Percentiles rank a stretch among this genome's conserved stretches.
Evolutionary conservation across 2,329 filamentous ascomycete species (phyloP).

Genomic region (Plectosphaerella sp.): DNA sequence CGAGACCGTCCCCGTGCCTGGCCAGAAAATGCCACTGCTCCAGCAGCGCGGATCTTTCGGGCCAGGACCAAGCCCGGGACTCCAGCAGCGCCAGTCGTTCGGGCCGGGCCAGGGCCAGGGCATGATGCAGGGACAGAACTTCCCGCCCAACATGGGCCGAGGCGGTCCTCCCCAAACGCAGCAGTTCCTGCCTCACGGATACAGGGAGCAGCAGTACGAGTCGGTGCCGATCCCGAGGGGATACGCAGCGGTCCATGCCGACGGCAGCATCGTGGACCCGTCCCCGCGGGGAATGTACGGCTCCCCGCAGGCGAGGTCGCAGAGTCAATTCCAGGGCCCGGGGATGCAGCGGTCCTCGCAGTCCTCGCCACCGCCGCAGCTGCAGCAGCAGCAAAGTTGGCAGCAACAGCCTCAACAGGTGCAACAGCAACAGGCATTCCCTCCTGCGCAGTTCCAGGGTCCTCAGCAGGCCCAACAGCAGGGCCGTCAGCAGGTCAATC

Average conservation of each 20-base stretch:
- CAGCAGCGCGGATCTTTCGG: neutral
- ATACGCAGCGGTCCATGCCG: slow-evolving; percentile 31
- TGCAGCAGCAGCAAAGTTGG: neutral
- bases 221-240: slow-evolving; percentile 30
- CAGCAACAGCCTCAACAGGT: slow-evolving; percentile 3
- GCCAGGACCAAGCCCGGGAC: neutral
- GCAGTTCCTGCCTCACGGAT: neutral
- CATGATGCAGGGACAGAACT: neutral
- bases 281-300: slow-evolving; percentile 12
- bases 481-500: neutral
- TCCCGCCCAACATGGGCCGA: neutral
- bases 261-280: slow-evolving; percentile 21
- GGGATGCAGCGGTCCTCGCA: neutral
- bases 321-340: neutral
- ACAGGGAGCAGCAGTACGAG: slow-evolving; percentile 29
- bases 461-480: neutral
- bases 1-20: neutral
- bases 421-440: slow-evolving; percentile 6
- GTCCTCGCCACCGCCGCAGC: slow-evolving; percentile 7
- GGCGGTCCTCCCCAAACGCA: neutral
- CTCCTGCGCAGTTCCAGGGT: neutral
- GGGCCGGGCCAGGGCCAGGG: neutral
- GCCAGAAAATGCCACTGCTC: neutral
- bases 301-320: neutral
- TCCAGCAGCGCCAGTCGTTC: neutral